phyloP scores from a whole-genome alignment of 2,329 filamentous ascomycete species.

The Alternaria metachromatica region DNA sequence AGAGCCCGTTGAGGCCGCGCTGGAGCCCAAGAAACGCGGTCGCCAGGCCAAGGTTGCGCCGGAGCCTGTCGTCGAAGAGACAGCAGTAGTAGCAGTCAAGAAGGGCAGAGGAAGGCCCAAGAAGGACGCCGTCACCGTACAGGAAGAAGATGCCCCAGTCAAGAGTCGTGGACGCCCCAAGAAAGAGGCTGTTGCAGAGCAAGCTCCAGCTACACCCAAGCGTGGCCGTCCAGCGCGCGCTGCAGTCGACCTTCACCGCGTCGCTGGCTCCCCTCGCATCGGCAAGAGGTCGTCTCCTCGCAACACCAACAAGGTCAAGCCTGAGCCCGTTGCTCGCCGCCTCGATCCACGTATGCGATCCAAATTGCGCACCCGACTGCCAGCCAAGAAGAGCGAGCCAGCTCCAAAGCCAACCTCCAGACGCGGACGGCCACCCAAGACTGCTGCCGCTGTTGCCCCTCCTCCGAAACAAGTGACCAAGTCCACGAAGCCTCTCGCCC shows the following conservation, averaged over 20 bases:
- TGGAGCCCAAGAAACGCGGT: not conserved
- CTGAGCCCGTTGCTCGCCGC: conserved; percentile 14
- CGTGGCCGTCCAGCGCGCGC: conserved; percentile 23
- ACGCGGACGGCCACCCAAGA: conserved; percentile 27
- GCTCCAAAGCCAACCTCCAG: conserved; percentile 10
- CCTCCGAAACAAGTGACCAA: conserved; percentile 1
- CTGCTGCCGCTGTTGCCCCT: conserved; percentile 3
- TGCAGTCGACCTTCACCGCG: conserved; percentile 20
- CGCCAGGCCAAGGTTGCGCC: conserved; percentile 1
- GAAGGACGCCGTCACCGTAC: conserved; percentile 2
- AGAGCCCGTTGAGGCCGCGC: not conserved
- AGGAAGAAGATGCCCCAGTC: not conserved
- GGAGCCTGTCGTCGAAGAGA: conserved; percentile 7
- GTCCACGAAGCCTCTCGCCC: conserved; percentile 10
- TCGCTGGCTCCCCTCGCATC: conserved; percentile 30
- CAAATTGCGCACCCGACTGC: conserved; percentile 26
- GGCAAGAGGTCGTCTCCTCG: conserved; percentile 22
- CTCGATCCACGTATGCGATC: conserved; percentile 30
- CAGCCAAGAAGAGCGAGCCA: conserved; percentile 15
- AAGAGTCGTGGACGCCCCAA: conserved; percentile 22
- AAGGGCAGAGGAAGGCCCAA: conserved; percentile 15
- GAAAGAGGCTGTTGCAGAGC: conserved; percentile 1
- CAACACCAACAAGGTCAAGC: conserved; percentile 14
- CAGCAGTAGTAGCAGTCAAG: conserved; percentile 7
- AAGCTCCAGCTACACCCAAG: conserved; percentile 9